Conservation (phyloP, 805 yeast genomes). For the Wickerhamiella shivajii region DNA sequence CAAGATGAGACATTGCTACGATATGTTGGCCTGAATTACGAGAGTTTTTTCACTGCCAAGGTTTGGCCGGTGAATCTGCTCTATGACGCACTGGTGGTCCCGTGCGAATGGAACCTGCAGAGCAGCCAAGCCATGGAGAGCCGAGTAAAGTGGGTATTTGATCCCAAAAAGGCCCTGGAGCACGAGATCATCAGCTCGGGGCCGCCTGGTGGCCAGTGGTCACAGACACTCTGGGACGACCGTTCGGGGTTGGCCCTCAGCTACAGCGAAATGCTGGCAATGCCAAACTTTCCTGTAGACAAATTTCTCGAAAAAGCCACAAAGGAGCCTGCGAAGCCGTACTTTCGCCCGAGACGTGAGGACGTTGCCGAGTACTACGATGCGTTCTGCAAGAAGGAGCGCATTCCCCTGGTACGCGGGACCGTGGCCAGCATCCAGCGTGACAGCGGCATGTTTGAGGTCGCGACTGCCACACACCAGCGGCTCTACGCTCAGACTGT, state of each 20-base stretch:
- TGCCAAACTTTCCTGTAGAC: constrained; percentile 22
- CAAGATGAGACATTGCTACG: constrained; percentile 13
- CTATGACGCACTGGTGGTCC: constrained; percentile 19
- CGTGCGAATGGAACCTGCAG: constrained; percentile 18
- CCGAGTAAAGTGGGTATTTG: constrained; percentile 19
- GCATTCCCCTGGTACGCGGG: constrained; percentile 14
- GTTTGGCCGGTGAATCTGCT: constrained; percentile 18
- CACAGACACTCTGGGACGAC: constrained; percentile 13
- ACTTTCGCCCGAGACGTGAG: constrained; percentile 19
- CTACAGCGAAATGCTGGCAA: constrained; percentile 24
- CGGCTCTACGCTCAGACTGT: constrained; percentile 6
- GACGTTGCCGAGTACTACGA: constrained; percentile 21
- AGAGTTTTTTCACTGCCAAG: constrained; percentile 14
- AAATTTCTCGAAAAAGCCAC: constrained; percentile 12
- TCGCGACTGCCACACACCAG: constrained; percentile 6
- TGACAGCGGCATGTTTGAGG: constrained; percentile 2
- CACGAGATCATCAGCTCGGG: constrained; percentile 20
- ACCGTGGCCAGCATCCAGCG: constrained; percentile 9
- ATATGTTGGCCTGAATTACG: constrained; percentile 12
- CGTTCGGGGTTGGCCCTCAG: constrained; percentile 15
- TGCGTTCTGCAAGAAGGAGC: constrained; percentile 17
- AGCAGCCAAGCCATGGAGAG: constrained; percentile 13
- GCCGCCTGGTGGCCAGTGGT: constrained; percentile 25
- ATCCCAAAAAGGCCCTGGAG: constrained; percentile 8
- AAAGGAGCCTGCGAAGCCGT: constrained; percentile 12